Evolutionary conservation across 139 green algal genomes (phyloP).

Genomic region (Gonium pectorale): DNA sequence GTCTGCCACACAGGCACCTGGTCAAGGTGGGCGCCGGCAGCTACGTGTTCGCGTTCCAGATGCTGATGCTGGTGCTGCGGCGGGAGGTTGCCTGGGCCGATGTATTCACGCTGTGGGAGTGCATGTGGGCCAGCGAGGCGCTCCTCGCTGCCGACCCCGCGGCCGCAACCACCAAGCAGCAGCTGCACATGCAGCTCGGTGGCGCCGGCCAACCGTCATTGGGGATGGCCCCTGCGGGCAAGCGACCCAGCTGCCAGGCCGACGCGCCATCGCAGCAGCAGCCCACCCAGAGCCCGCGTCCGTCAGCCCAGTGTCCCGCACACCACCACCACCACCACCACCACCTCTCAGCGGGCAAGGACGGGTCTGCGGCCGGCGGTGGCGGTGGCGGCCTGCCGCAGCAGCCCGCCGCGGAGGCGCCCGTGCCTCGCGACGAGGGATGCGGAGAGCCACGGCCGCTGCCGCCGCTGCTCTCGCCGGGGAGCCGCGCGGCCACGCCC

Average conservation of each 20-base stretch:
- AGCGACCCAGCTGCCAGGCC: not conserved
- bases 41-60: conserved; percentile 33
- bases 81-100: not conserved
- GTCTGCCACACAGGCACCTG: conserved; percentile 42
- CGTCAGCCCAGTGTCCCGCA: not conserved
- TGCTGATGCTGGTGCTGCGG: conserved; percentile 24
- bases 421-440: no score
- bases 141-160: no score
- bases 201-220: no score
- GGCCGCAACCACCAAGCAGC: not conserved
- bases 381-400: no score
- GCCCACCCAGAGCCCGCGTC: not conserved
- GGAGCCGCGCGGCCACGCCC: no score
- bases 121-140: conserved; percentile 17
- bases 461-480: no score
- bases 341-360: no score
- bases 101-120: conserved; percentile 30
- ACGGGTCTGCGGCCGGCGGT: not conserved
- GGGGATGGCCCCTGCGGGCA: no score
- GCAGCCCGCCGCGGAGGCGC: no score
- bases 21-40: not conserved
- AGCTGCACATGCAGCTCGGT: not conserved
- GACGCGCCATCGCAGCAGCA: no score
- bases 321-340: no score
- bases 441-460: no score